These are phyloP conservation scores for Trichothecium sympodiale DNA, from an alignment of 2,329 filamentous ascomycete species.

Conservation along the genomic window DNA sequence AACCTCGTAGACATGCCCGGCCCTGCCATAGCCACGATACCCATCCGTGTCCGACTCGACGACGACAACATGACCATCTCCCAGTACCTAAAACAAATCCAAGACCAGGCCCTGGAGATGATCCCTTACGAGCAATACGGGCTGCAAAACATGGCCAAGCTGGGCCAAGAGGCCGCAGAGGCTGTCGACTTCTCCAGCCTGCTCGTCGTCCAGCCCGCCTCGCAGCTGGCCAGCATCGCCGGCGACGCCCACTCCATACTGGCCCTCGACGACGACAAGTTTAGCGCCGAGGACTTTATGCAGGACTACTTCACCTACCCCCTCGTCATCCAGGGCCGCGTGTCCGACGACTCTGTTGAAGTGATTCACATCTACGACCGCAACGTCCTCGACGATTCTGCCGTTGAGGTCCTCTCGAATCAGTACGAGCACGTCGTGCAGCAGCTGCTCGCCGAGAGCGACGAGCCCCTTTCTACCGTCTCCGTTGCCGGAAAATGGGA, in stretches of 20 bases:
- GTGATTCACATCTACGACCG: slow-evolving; percentile 5
- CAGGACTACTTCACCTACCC: slow-evolving; percentile 7
- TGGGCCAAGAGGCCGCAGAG: not conserved
- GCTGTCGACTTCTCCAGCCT: not conserved
- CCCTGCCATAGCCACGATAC: slow-evolving; percentile 8
- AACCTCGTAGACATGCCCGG: slow-evolving; percentile 11
- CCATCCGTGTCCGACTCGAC: slow-evolving; percentile 4
- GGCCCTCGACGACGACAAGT: slow-evolving; percentile 6
- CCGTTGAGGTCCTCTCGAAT: slow-evolving; percentile 1
- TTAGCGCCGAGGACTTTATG: slow-evolving; percentile 16
- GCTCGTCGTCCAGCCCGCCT: not conserved
- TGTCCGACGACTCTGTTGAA: slow-evolving; percentile 1
- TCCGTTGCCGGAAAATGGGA: not conserved
- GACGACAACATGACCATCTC: slow-evolving; percentile 4
- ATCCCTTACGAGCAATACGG: slow-evolving; percentile 9
- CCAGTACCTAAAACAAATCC: slow-evolving; percentile 6
- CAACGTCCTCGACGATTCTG: not conserved
- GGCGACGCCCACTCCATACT: no score
- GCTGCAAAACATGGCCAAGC: slow-evolving; percentile 6
- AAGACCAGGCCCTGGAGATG: slow-evolving; percentile 7
- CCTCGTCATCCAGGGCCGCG: slow-evolving; percentile 4
- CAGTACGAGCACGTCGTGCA: slow-evolving; percentile 3
- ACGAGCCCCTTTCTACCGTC: not conserved
- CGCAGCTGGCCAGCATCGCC: not conserved
- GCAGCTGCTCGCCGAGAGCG: not conserved